Evolutionary conservation across 1,139 yeast species (phyloP), one percentile per base, ranked within the genome.

Genomic region (Saccharomyces hybrid): DNA sequence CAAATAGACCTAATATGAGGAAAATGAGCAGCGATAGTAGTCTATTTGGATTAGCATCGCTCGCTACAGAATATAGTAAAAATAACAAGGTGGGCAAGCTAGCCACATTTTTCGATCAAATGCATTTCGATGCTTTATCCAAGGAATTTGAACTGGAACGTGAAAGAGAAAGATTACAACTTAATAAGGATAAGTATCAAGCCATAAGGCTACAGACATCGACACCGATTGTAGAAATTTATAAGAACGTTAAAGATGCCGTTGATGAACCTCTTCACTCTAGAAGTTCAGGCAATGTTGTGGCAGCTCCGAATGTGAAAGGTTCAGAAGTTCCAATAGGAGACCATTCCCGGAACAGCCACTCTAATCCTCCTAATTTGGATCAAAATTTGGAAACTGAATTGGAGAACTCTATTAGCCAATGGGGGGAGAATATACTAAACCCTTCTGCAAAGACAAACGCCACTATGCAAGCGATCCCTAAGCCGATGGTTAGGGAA

Each of bases 151-250:
- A 88, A 64, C 79, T 83, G 62, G 96, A 91, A 65, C 81, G 98
- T 65, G 96, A 90, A 59, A 74, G 79, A 54, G 97, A 90, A 66
- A 77, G 91, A 59, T 75, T 78, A 57, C 82, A 86, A 60, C 67
- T 86, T 54, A 76, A 78, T 38, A 80, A 78, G 27, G 81, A 81
- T 57, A 81, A 87, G 57, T 85, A 84, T 59, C 79, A 86, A 54
- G 95, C 96, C 0, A 76, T 79, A 38, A 93, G 95, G 1, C 82
- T 89, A 55, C 83, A 85, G 27, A 81, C 84, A 2, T 84, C 95
- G 3, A 83, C 81, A 58, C 98, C 99, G 0, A 86, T 88, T 55
- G 98, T 91, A 29, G 97, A 91, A 63, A 88, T 95, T 29, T 93
- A 88, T 69, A 86, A 88, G 62, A 86, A 88, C 65, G 95, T 89